Evolutionary conservation across 2,329 filamentous ascomycete genomes (phyloP), one percentile per base, ranked within the genome.

Genomic region (Phialemoniopsis sp.): DNA sequence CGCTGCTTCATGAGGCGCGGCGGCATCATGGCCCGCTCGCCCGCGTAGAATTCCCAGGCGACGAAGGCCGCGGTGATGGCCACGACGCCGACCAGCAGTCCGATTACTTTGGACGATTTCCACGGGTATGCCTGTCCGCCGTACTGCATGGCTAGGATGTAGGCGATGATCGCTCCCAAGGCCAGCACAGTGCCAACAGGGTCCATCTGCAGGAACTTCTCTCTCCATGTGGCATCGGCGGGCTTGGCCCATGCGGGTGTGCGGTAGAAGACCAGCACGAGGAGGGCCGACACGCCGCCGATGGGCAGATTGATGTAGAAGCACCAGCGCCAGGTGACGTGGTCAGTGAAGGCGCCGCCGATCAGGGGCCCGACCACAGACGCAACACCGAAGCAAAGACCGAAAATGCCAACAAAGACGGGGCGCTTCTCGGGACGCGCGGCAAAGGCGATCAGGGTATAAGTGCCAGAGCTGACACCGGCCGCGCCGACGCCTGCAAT

Each of bases 11-110:
- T 93, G 13, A 95, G 67, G 0, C 74, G 70, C 9, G 85, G 62
- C 0, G 89, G 89, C 58, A 93, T 88, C 42, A 95, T 70, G 2
- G 89, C 89, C 47, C 86, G 89, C 41, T 73, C 77, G 36, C 89
- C 86, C 19, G 87, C 52, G 51, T 80, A 82, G 66, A 76, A 79
- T 63, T 95, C 89, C 51, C 84, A 80, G 16, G 87, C 34, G 47
- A 83, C 64, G 60, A 95, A 95, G 29, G 89, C 47, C 10, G 46
- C 73, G 38, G 85, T 70, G 12, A 73, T 71, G 21, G 85, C 41
- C 17, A 78, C 55, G 16, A 88, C 87, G 49, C 90, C 89, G 35
- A 91, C 65, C 47, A 94, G 72, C 19, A 95, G 71, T 52, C 85
- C 89, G 50, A 95, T 73, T 21, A 90, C 85, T 1, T 78, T 82